Base-by-base conservation (phyloP, 768 basidiomycete genomes). In the Lenzites betulinus region DNA sequence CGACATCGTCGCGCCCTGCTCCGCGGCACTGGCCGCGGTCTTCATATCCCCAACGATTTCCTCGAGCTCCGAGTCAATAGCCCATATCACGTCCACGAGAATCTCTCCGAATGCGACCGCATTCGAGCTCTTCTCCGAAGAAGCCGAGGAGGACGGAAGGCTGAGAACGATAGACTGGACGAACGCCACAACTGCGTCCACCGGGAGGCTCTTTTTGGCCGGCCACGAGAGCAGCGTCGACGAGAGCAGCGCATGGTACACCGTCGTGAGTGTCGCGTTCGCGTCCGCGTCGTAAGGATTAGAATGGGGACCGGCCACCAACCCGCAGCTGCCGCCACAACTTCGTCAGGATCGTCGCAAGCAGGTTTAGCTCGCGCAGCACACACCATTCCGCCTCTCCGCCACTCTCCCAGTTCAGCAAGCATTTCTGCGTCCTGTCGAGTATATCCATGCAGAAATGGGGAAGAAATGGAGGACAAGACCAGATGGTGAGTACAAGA, bases 41-140 rank as follows among this genome's bases (percentile, higher is more conserved):
- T 81, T 83, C 28, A 58, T 79, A 64, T 91, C 88, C 15, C 73
- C 71, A 36, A 88, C 64, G 28, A 86, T 72, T 67, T 92, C 91
- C 58, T 94, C 92, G 59, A 93, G 72, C 64, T 89, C 84, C 38
- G 83, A 78, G 73, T 94, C 93, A 46, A 90, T 71, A 20, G 90
- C 82, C 93, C 93, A 95, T 46, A 92, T 78, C 67, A 90, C 79
- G 70, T 95, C 93, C 22, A 95, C 81, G 2, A 94, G 76, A 47
- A 84, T 72, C 66, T 92, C 90, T 12, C 87, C 87, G 57, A 93
- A 84, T 0, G 79, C 65, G 0, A 74, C 62, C 3, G 74, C 75
- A 62, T 80, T 78, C 8, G 78, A 73, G 12, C 79, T 76, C 48
- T 77, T 73, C 47, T 60, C 55, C 18, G 72, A 64, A 26, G 69